These are phyloP conservation scores for Symmetrospora coprosmae DNA, from an alignment of 768 basidiomycete genomes.

Conservation along the genomic window DNA sequence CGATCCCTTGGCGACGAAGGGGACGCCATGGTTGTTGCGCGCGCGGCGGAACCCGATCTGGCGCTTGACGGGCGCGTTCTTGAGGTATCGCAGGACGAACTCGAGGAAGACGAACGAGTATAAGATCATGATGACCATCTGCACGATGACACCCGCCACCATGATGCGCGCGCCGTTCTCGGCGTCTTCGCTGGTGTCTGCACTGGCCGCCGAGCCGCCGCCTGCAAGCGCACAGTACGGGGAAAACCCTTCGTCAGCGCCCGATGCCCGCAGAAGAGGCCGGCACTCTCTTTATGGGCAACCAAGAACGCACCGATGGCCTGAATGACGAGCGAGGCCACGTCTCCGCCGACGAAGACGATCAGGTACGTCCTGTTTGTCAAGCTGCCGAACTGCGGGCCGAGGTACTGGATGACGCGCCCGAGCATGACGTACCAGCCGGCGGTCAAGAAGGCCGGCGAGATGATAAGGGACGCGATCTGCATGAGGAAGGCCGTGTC, in stretches of 20 bases:
- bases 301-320: too few relatives aligned
- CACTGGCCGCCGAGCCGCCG: not conserved
- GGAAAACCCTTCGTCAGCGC: too few relatives aligned
- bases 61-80: not conserved
- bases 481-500: not conserved
- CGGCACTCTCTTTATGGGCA: too few relatives aligned
- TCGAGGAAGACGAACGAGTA: not conserved
- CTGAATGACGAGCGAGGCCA: not conserved
- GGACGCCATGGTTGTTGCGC: too few relatives aligned
- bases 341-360: not conserved
- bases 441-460: not conserved
- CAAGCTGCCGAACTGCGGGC: not conserved
- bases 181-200: not conserved
- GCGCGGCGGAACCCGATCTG: not conserved
- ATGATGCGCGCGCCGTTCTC: not conserved
- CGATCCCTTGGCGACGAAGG: too few relatives aligned
- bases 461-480: not conserved
- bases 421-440: not conserved
- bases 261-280: too few relatives aligned
- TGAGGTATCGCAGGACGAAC: not conserved
- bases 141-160: not conserved
- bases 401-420: not conserved
- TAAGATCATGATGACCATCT: not conserved
- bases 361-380: not conserved
- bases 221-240: too few relatives aligned